phyloP scores from a whole-genome alignment of 805 yeast species.

The Millerago galiae region DNA sequence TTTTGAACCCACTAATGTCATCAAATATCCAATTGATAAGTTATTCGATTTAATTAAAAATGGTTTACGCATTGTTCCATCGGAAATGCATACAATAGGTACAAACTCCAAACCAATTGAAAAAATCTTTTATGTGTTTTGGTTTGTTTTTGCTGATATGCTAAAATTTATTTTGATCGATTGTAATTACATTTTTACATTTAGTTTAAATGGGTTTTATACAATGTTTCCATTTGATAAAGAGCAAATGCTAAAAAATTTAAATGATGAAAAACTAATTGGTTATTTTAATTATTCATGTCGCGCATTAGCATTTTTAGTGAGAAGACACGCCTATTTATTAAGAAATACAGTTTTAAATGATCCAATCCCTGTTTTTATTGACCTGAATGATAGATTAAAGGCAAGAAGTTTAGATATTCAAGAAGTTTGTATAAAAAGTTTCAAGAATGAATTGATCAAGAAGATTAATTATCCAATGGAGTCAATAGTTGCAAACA shows the following conservation, averaged over 20 bases:
- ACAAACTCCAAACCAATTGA: constrained; percentile 6
- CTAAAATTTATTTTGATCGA: constrained; percentile 15
- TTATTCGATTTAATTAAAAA: constrained; percentile 9
- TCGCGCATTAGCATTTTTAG: constrained; percentile 17
- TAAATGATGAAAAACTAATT: constrained; percentile 6
- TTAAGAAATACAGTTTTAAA: constrained; percentile 14
- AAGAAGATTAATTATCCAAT: constrained; percentile 17
- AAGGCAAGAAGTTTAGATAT: constrained; percentile 16
- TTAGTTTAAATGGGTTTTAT: constrained; percentile 17
- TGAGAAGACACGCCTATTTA: constrained; percentile 16
- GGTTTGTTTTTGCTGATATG: constrained; percentile 13
- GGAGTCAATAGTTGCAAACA: constrained; percentile 4
- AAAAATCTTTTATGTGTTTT: constrained; percentile 15
- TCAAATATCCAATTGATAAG: constrained; percentile 16
- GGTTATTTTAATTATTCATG: constrained; percentile 15
- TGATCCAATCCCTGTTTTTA: constrained; percentile 16
- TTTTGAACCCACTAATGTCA: constrained; percentile 7
- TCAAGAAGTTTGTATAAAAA: constrained; percentile 16
- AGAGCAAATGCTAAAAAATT: constrained; percentile 3
- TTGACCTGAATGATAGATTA: constrained; percentile 11
- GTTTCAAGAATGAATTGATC: constrained; percentile 12
- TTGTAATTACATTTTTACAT: constrained; percentile 17
- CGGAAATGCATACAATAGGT: constrained; percentile 12
- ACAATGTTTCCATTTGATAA: constrained; percentile 10
- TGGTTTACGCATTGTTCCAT: constrained; percentile 16